These are phyloP conservation scores for Ophiostoma tasmaniense DNA, from an alignment of 2,329 filamentous ascomycete species.

Conservation along the genomic window DNA sequence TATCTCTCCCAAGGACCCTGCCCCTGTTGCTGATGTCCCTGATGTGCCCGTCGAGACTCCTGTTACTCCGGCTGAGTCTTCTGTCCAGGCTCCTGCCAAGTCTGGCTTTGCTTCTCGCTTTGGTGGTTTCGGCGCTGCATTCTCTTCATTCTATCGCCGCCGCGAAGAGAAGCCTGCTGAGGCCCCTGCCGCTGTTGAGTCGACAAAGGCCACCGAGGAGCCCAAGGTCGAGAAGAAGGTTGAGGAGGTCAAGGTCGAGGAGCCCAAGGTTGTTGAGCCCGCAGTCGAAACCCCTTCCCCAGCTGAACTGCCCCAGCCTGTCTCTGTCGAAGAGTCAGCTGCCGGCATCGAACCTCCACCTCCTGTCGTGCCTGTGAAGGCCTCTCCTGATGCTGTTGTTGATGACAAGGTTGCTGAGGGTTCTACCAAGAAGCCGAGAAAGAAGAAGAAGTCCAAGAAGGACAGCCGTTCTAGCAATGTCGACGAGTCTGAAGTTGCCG, in stretches of 20 bases:
- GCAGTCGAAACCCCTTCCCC: neutral
- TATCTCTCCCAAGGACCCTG: neutral
- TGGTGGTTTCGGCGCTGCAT: slow-evolving; percentile 13
- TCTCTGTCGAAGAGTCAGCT: neutral
- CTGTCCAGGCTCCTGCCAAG: neutral
- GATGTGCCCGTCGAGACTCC: neutral
- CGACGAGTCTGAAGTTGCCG: neutral
- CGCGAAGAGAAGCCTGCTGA: neutral
- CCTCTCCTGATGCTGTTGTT: neutral
- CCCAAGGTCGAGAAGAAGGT: neutral
- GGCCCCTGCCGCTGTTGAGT: neutral
- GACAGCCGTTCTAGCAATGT: slow-evolving; percentile 9
- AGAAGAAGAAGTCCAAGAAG: slow-evolving; percentile 10
- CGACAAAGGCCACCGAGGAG: neutral
- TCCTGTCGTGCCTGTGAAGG: neutral
- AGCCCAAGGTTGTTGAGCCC: neutral
- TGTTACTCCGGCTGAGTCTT: neutral
- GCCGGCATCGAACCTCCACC: neutral
- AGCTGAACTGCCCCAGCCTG: neutral
- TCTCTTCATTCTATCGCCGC: slow-evolving; percentile 13
- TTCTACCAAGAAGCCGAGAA: neutral
- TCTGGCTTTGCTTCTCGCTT: slow-evolving; percentile 7
- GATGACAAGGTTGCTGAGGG: neutral
- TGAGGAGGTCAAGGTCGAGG: neutral
- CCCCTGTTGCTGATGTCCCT: neutral